A percentile compares a stretch with the other conserved stretches of the same genome.
phyloP scores from a whole-genome alignment of 2,329 filamentous ascomycete species.

The Cordyceps tenuipes region DNA sequence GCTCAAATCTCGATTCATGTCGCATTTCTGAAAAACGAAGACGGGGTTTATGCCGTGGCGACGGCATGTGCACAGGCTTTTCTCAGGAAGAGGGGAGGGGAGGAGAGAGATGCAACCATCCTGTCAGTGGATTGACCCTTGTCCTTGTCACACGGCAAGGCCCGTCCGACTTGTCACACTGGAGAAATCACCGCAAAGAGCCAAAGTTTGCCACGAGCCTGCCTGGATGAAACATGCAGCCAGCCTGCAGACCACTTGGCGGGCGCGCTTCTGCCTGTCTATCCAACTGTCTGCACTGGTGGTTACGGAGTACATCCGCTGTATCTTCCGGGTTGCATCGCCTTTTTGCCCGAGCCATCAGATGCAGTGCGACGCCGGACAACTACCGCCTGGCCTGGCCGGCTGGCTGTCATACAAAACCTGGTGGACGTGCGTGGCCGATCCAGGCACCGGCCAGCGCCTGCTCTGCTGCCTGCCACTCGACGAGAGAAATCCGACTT shows the following conservation, averaged over 20 bases:
- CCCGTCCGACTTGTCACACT: background rate
- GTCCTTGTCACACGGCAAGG: background rate
- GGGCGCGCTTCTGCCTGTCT: background rate
- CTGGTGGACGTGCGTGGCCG: background rate
- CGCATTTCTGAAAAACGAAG: too few species aligned
- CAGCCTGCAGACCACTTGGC: background rate
- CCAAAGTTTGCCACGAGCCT: background rate
- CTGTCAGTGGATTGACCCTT: background rate
- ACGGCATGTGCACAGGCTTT: background rate
- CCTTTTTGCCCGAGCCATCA: background rate
- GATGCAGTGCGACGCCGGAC: background rate
- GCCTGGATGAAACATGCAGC: conserved; percentile 1
- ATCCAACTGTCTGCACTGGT: background rate
- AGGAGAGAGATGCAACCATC: background rate
- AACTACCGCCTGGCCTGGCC: background rate
- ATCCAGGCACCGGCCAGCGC: background rate
- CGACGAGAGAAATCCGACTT: background rate
- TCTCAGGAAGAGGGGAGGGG: background rate
- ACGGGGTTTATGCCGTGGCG: background rate
- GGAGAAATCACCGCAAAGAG: background rate
- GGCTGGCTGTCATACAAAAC: background rate
- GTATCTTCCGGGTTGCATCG: background rate
- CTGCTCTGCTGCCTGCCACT: background rate
- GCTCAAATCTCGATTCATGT: background rate
- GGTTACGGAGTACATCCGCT: too few species aligned